Evolutionary conservation across 768 basidiomycete genomes (phyloP), one percentile per base, ranked within the genome.

Genomic region (Mycena galopus): DNA sequence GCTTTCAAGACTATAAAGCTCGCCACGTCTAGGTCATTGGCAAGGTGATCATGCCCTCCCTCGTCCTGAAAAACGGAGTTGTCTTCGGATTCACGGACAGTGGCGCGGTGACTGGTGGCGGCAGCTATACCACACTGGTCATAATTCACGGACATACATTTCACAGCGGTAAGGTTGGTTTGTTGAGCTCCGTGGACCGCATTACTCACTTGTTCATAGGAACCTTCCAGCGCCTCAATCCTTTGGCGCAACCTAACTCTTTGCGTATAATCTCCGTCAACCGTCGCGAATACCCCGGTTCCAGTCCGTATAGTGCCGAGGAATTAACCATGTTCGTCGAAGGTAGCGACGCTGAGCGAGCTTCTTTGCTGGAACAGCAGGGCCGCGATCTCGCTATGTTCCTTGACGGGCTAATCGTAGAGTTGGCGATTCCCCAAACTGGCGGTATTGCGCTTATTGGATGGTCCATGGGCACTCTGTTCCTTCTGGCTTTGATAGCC

Each of bases 221-320:
- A 2, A 73, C 75, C 16, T 81, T 81, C 50, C 72, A 69, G 59
- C 75, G 75, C 44, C 75, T 81, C 37, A 58, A 69, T 23, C 65
- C 73, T 2, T 33, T 74, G 8, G 80, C 80, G 0, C 2, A 30
- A 21, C 63, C 77, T 14, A 66, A 69, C 39, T 70, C 67, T 14
- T 61, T 80, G 23, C 80, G 83, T 16, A 47, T 80, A 8, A 79
- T 84, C 30, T 68, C 71, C 21, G 59, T 83, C n/a, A 83, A 83
- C 57, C 79, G 82, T n/a, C 79, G 83, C 9, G 77, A 79, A 44
- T 83, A 83, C 63, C 80, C 78, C 0, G 80, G 79, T 2, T 79
- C 81, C 25, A 81, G 81, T 2, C 78, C 79, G 0, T 81, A 80
- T 55, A 79, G 78, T 1, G 62, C 73, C 14, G 77, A 78, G 2